These are phyloP conservation scores for Botrytis sinoallii DNA, from an alignment of 2,329 filamentous ascomycete genomes.

Conservation along the genomic window DNA sequence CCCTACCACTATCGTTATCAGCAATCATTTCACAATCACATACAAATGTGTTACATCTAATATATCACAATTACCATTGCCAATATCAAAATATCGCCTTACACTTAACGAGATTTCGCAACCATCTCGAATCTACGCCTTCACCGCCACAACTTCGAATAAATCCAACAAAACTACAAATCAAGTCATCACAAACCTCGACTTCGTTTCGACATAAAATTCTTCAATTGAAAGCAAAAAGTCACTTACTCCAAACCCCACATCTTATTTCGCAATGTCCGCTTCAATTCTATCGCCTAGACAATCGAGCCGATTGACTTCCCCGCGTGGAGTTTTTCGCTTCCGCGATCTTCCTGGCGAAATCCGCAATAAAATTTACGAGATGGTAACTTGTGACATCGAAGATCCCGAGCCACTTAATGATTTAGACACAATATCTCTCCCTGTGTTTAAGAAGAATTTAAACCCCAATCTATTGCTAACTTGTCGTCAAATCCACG, in stretches of 20 bases:
- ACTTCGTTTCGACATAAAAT: neutral
- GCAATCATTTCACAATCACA: neutral
- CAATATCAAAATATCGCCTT: neutral
- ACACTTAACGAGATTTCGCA: neutral
- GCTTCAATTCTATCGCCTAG: neutral
- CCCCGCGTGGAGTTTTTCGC: neutral
- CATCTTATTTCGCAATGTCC: neutral
- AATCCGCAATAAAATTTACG: neutral
- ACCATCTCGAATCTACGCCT: neutral
- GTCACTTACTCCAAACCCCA: neutral
- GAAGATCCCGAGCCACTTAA: neutral
- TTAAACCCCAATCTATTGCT: neutral
- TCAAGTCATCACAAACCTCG: neutral
- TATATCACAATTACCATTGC: neutral
- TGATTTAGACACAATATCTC: no score
- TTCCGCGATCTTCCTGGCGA: neutral
- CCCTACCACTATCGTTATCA: neutral
- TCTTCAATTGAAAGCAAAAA: neutral
- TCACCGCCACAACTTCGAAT: neutral
- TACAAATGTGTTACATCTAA: neutral
- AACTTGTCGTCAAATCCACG: neutral
- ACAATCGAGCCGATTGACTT: neutral
- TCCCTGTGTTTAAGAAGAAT: neutral
- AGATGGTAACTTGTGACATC: neutral
- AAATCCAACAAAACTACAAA: neutral